These are phyloP conservation scores for Lyophyllum atratum DNA, from an alignment of 768 basidiomycete species.

Conservation along the genomic window DNA sequence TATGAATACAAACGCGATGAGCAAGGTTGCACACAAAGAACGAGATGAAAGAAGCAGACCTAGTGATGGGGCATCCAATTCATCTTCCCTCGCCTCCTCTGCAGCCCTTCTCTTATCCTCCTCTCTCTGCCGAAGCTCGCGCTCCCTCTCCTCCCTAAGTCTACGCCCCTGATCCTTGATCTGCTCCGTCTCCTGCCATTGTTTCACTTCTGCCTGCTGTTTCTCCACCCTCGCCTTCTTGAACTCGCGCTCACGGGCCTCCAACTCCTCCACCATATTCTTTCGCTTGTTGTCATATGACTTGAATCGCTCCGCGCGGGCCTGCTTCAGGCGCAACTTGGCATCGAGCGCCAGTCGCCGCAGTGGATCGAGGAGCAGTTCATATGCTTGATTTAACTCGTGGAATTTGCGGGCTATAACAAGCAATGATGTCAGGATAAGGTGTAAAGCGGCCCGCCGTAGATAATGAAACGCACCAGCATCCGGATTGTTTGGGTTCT, in stretches of 20 bases:
- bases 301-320: slow-evolving; percentile 70
- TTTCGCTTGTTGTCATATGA: slow-evolving; percentile 74
- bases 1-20: slow-evolving; percentile 21
- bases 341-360: slow-evolving; percentile 80
- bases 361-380: slow-evolving; percentile 78
- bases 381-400: slow-evolving; percentile 79
- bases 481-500: slow-evolving; percentile 82
- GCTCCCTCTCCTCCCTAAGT: slow-evolving; percentile 67
- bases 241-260: slow-evolving; percentile 74
- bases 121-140: slow-evolving; percentile 47
- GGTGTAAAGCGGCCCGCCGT: background rate
- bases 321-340: slow-evolving; percentile 69
- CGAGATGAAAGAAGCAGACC: slow-evolving; percentile 35
- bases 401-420: slow-evolving; percentile 74
- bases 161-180: slow-evolving; percentile 76
- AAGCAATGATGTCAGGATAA: background rate
- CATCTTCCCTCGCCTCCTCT: slow-evolving; percentile 34
- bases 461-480: slow-evolving; percentile 49
- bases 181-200: slow-evolving; percentile 63
- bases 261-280: slow-evolving; percentile 73
- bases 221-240: slow-evolving; percentile 72
- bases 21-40: background rate
- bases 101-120: slow-evolving; percentile 36
- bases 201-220: slow-evolving; percentile 53
- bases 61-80: slow-evolving; percentile 57